These are phyloP conservation scores for Leccinum ochraceum DNA, from an alignment of 768 basidiomycete genomes.

Conservation along the genomic window DNA sequence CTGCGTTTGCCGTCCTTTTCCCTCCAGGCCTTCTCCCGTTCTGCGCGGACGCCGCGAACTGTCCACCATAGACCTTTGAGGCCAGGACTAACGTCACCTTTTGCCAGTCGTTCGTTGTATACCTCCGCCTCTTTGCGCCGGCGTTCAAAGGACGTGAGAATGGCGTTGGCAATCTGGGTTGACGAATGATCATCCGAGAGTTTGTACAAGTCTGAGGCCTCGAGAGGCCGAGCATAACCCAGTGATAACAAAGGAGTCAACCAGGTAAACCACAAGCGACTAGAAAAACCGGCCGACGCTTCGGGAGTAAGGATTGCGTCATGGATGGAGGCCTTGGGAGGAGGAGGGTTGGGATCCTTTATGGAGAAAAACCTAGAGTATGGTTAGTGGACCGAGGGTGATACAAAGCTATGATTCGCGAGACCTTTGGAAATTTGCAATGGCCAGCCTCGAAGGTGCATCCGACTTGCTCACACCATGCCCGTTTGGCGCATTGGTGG, in stretches of 20 bases:
- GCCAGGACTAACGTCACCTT: constrained; percentile 62
- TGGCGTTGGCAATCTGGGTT: constrained; percentile 57
- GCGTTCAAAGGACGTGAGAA: constrained; percentile 63
- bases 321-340: constrained; percentile 54
- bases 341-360: constrained; percentile 35
- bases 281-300: constrained; percentile 57
- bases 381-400: background rate
- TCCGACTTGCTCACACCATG: background rate
- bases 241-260: constrained; percentile 67
- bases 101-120: constrained; percentile 71
- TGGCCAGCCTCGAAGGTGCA: background rate
- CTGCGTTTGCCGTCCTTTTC: constrained; percentile 59
- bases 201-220: constrained; percentile 79
- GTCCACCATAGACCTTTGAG: constrained; percentile 59
- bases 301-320: constrained; percentile 68
- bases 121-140: constrained; percentile 56
- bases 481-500: background rate
- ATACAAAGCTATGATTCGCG: background rate
- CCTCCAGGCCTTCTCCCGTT: constrained; percentile 65
- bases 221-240: constrained; percentile 80
- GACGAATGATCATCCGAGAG: constrained; percentile 65
- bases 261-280: constrained; percentile 71
- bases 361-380: constrained; percentile 13
- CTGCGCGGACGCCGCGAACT: constrained; percentile 46
- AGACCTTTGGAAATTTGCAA: constrained; percentile 6